Percentiles rank a stretch among this genome's conserved stretches.
Conservation (phyloP, 2,329 filamentous ascomycete genomes). For the Apiospora kogelbergensis region DNA sequence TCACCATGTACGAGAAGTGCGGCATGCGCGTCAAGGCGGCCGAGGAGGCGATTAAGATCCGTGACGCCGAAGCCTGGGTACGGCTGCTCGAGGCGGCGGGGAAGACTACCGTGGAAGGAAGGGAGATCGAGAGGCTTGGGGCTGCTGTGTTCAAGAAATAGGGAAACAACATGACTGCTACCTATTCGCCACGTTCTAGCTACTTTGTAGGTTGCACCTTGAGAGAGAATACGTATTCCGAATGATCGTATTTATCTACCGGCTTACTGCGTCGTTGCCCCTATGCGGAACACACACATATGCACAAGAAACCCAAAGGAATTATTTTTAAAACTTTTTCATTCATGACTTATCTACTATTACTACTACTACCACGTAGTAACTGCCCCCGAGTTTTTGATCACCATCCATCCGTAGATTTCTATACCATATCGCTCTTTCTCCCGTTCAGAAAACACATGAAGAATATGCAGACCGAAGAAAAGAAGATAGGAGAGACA, state of each 20-base stretch:
- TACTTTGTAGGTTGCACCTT: neutral
- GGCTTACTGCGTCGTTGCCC: too few species aligned
- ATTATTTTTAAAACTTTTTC: slow-evolving; percentile 2
- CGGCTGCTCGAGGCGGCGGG: slow-evolving; percentile 73
- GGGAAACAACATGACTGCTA: slow-evolving; percentile 8
- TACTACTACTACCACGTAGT: neutral
- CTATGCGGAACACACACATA: neutral
- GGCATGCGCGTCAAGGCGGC: slow-evolving; percentile 85
- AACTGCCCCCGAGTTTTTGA: neutral
- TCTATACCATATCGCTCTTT: neutral
- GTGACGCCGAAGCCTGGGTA: slow-evolving; percentile 74
- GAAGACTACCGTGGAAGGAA: slow-evolving; percentile 61
- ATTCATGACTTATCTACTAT: slow-evolving; percentile 4
- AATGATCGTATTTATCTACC: too few species aligned
- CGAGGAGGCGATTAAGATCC: slow-evolving; percentile 83
- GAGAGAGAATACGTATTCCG: too few species aligned
- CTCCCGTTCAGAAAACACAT: neutral
- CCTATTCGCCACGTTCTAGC: neutral
- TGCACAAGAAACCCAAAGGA: neutral
- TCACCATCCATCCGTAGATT: slow-evolving; percentile 2
- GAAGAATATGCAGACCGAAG: slow-evolving; percentile 1
- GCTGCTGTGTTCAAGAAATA: slow-evolving; percentile 57
- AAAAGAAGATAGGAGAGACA: slow-evolving; percentile 2
- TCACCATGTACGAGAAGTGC: slow-evolving; percentile 96
- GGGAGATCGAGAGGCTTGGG: slow-evolving; percentile 81